Evolutionary conservation across 495 filamentous ascomycete species (phyloP), one percentile per base, ranked within the genome.

Genomic region (Talaromyces liani): DNA sequence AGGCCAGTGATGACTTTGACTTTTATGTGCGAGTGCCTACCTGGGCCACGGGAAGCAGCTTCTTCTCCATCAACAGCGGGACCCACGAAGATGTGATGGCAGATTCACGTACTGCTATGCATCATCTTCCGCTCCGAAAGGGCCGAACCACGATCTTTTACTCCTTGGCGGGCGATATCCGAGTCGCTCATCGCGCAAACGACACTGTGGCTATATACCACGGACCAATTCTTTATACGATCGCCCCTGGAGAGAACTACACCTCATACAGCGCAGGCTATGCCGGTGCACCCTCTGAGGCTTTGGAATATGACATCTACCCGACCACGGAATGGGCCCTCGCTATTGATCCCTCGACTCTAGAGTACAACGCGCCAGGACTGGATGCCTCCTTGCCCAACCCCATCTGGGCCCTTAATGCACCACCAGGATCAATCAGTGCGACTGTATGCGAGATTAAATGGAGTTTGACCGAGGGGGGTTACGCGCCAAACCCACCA

Each of bases 221-320:
- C 62, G 84, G 85, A 29, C 70, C 81, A 2, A 71, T 87, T 1
- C 70, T 86, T 5, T 87, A 85, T 69, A 80, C 82, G 1, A 76
- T 86, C 10, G 73, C 80, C 47, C 69, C 84, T 8, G 68, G 63
- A 9, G 70, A 68, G 64, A 67, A 65, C 12, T 66, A 67, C 53
- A 73, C 68, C 10, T 66, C 70, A 33, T 65, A 36, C n/a, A 66
- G 49, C 63, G 54, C 33, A 51, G 63, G 64, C 25, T 66, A 68
- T 61, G 60, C 70, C 12, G 62, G 49, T 0, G 68, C 69, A 22
- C 66, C 67, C 1, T 29, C 60, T 41, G 67, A 62, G 22, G 61
- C 64, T 53, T 18, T 47, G 45, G 60, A 62, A 49, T 62, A 62
- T 24, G 45, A 62, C 47, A 51, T 51, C 16, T 62, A 62, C 60